phyloP scores from a whole-genome alignment of 345 rosid species.

The Brassica carinata region DNA sequence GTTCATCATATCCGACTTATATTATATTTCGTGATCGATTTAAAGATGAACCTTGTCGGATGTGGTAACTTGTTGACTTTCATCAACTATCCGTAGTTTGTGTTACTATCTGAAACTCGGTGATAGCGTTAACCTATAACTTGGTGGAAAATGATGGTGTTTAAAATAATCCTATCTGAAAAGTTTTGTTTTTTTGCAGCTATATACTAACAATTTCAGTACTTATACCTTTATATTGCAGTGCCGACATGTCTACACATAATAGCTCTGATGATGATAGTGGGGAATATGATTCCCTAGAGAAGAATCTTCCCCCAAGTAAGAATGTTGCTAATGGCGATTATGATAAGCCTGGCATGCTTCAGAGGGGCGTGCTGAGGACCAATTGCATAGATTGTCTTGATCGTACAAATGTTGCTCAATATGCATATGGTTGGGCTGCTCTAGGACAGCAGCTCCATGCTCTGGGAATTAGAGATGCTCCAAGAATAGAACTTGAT shows the following conservation, averaged over 20 bases:
- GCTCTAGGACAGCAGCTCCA: not conserved
- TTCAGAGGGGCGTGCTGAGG: not conserved
- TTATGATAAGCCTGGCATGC: not conserved
- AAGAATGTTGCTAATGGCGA: not conserved
- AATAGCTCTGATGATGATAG: slow-evolving; percentile 1
- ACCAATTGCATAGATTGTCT: not conserved
- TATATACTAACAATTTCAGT: too few species aligned
- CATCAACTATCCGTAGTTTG: too few species aligned
- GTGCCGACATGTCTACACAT: not conserved
- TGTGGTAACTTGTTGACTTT: too few species aligned
- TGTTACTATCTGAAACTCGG: too few species aligned
- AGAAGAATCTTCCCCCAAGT: not conserved
- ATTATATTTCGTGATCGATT: not conserved
- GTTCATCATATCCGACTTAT: not conserved
- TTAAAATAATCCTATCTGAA: too few species aligned
- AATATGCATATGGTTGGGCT: slow-evolving; percentile 1
- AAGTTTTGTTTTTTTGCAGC: too few species aligned
- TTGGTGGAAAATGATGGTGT: too few species aligned
- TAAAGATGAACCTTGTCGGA: not conserved
- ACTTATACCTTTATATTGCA: too few species aligned
- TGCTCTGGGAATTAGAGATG: not conserved
- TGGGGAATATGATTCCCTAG: not conserved
- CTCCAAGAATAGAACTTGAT: not conserved
- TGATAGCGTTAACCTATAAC: too few species aligned
- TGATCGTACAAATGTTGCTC: not conserved